Conservation (phyloP, 2,329 filamentous ascomycete genomes). For the Colletotrichum sp. region DNA sequence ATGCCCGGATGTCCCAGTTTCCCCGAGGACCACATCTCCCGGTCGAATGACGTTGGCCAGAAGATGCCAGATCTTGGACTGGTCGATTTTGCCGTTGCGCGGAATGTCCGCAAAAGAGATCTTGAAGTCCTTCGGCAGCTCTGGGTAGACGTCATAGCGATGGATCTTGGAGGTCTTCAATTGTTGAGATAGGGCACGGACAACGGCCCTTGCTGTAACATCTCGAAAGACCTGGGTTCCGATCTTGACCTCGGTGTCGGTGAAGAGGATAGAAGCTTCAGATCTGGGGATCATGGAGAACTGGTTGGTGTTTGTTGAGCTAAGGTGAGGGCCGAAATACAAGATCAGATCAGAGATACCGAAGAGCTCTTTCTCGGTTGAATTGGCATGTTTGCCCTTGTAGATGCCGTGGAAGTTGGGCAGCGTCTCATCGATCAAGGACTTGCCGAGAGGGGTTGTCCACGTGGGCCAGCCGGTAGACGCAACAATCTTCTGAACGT, state of each 20-base stretch:
- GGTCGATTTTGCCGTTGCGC: constrained; percentile 43
- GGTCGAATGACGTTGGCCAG: constrained; percentile 35
- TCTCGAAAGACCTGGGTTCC: constrained; percentile 32
- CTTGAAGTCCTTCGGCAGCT: constrained; percentile 29
- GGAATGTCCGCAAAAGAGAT: constrained; percentile 20
- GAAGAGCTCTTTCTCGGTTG: not conserved
- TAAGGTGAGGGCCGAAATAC: constrained; percentile 4
- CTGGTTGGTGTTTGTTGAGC: not conserved
- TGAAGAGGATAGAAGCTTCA: constrained; percentile 27
- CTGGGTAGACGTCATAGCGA: constrained; percentile 29
- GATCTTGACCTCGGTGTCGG: constrained; percentile 27
- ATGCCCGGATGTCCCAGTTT: constrained; percentile 63
- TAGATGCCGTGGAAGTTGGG: not conserved
- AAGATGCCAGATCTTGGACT: constrained; percentile 52
- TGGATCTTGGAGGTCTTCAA: constrained; percentile 27
- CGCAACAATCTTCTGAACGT: not conserved
- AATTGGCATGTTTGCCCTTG: constrained; percentile 26
- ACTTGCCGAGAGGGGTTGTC: not conserved
- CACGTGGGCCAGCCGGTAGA: constrained; percentile 4
- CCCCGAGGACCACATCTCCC: constrained; percentile 61
- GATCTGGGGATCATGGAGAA: not conserved
- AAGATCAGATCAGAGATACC: constrained; percentile 20
- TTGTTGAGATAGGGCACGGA: constrained; percentile 24
- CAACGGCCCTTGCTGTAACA: constrained; percentile 24
- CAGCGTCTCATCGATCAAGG: not conserved